These are phyloP conservation scores for Eimeria praecox DNA, from an alignment of 169 alveolate species.

Conservation along the genomic window DNA sequence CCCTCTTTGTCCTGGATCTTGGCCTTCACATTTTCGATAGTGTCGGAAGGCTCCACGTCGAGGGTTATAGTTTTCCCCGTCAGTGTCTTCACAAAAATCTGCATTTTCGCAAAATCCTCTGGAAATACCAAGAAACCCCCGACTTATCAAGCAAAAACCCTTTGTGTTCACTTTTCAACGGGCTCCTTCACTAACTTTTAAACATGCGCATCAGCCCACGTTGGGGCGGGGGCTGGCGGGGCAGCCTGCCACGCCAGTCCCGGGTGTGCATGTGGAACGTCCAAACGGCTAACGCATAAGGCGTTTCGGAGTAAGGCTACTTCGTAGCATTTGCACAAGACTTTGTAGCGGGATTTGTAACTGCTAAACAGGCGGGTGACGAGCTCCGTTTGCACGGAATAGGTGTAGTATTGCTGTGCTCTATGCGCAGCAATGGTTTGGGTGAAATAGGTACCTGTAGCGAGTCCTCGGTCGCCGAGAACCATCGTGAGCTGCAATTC, in stretches of 20 bases:
- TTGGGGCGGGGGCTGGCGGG: constrained; percentile 76
- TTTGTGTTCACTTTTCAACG: neutral
- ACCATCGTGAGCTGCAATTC: neutral
- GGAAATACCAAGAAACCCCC: neutral
- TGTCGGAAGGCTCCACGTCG: constrained; percentile 98
- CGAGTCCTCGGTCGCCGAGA: too few relatives aligned
- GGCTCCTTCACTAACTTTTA: neutral
- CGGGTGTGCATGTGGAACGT: neutral
- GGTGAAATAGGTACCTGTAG: neutral
- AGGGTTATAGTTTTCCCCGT: constrained; percentile 98
- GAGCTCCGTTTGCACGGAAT: neutral
- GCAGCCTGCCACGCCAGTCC: constrained; percentile 56
- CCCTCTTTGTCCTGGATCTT: constrained; percentile 87
- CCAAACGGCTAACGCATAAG: neutral
- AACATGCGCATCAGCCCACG: constrained; percentile 47
- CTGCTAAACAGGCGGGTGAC: neutral
- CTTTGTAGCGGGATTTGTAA: neutral
- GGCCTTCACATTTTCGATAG: constrained; percentile 97
- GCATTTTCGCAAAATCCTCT: constrained; percentile 86
- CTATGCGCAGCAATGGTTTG: neutral
- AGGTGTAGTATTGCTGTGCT: neutral
- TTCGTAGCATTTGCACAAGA: neutral
- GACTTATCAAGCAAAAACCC: neutral
- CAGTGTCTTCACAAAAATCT: constrained; percentile 97
- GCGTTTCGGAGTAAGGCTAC: neutral